Conservation (phyloP, 148 eudicot species). For the Linanthus parryae region DNA sequence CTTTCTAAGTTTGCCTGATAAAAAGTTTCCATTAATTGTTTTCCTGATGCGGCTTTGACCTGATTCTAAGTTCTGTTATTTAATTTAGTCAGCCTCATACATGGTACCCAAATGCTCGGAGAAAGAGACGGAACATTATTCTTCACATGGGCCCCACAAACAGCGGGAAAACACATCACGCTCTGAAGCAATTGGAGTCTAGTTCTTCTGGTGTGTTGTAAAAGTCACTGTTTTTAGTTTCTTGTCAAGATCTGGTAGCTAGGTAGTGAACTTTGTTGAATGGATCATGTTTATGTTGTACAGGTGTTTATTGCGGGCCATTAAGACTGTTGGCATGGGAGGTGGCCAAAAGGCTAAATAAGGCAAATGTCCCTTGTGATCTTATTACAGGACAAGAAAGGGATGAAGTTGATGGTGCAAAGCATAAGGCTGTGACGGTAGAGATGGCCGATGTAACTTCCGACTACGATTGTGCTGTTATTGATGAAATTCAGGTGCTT, state of each 20-base stretch:
- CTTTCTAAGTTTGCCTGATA: too few species aligned
- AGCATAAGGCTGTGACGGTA: slow-evolving; percentile 87
- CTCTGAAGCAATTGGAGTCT: slow-evolving; percentile 73
- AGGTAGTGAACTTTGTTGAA: neutral
- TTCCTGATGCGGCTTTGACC: neutral
- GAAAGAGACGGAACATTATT: slow-evolving; percentile 57
- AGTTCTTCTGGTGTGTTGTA: slow-evolving; percentile 69
- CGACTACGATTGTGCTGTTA: slow-evolving; percentile 74
- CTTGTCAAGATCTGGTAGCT: neutral
- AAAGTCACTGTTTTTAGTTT: slow-evolving; percentile 1
- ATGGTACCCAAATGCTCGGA: slow-evolving; percentile 94
- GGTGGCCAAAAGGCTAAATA: slow-evolving; percentile 88
- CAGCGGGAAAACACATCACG: slow-evolving; percentile 92
- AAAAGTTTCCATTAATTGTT: neutral
- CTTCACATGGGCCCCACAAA: slow-evolving; percentile 97
- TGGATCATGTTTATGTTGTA: slow-evolving; percentile 9
- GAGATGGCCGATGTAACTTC: slow-evolving; percentile 91
- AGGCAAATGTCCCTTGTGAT: slow-evolving; percentile 84
- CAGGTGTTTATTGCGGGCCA: slow-evolving; percentile 97
- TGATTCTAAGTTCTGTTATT: neutral
- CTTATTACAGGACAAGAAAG: slow-evolving; percentile 93
- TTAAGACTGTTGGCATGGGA: slow-evolving; percentile 97
- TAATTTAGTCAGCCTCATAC: slow-evolving; percentile 74
- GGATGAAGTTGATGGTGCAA: slow-evolving; percentile 80
- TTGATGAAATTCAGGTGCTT: slow-evolving; percentile 99